phyloP scores from a whole-genome alignment of 2,329 filamentous ascomycete species.

The Penicillium sp. region DNA sequence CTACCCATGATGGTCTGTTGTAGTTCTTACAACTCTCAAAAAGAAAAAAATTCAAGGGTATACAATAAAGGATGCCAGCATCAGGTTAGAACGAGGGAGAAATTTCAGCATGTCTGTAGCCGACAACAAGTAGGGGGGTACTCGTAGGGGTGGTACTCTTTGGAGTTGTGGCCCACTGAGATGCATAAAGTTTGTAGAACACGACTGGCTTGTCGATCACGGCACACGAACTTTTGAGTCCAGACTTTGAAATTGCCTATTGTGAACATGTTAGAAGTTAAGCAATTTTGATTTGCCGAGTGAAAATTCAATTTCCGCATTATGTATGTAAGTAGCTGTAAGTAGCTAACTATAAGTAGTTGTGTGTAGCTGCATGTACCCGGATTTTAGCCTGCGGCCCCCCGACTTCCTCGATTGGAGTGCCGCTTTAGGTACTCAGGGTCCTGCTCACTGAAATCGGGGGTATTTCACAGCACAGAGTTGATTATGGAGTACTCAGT shows the following conservation, averaged over 20 bases:
- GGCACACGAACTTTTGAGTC: not conserved
- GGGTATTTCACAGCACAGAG: too few species aligned
- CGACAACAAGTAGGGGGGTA: not conserved
- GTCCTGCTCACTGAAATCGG: too few species aligned
- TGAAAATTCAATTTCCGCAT: too few species aligned
- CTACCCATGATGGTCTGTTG: slow-evolving; percentile 26
- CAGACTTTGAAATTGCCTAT: not conserved
- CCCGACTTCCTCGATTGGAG: too few species aligned
- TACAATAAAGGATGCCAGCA: slow-evolving; percentile 5
- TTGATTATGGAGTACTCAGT: too few species aligned
- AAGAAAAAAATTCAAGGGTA: not conserved
- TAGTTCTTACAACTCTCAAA: not conserved
- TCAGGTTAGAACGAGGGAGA: not conserved
- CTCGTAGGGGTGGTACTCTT: not conserved
- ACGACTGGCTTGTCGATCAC: slow-evolving; percentile 4
- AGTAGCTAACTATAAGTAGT: too few species aligned
- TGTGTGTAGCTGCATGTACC: too few species aligned
- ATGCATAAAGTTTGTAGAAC: not conserved
- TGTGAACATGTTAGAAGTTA: not conserved
- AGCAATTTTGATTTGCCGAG: not conserved
- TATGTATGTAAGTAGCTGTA: too few species aligned
- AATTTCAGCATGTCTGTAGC: not conserved
- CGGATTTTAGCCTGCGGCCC: too few species aligned
- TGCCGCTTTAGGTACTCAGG: too few species aligned
- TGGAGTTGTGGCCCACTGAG: slow-evolving; percentile 2